Percentiles rank a stretch among this genome's conserved stretches.
phyloP scores from a whole-genome alignment of 805 yeast species.

The Cyberlindnera misumaiensis region DNA sequence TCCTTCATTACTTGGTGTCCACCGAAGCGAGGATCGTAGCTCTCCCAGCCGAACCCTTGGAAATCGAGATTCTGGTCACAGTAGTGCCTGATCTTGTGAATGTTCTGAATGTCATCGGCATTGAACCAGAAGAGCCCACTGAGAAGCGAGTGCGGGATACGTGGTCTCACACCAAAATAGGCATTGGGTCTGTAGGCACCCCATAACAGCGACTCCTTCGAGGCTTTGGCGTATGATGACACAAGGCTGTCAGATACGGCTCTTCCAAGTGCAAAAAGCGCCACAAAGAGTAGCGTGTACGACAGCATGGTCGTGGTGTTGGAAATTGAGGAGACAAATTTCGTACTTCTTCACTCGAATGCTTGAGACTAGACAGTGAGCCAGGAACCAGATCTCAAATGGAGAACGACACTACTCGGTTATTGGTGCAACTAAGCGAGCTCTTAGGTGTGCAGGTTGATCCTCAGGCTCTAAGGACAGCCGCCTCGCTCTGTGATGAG shows the following conservation, averaged over 20 bases:
- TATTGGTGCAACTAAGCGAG: neutral
- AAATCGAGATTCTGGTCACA: conserved; percentile 70
- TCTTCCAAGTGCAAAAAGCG: neutral
- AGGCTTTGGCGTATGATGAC: conserved; percentile 25
- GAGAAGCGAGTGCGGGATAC: conserved; percentile 61
- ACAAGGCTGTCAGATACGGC: conserved; percentile 3
- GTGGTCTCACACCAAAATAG: conserved; percentile 81
- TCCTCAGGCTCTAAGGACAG: too few relatives aligned
- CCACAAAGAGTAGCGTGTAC: neutral
- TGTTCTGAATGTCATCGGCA: conserved; percentile 46
- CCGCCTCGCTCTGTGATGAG: neutral
- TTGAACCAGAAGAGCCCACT: conserved; percentile 89
- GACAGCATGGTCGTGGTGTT: neutral
- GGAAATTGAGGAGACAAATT: neutral
- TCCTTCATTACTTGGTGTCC: conserved; percentile 77
- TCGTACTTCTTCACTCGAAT: neutral
- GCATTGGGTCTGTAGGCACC: conserved; percentile 88
- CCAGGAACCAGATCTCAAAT: neutral
- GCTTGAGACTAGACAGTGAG: neutral
- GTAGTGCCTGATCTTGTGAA: conserved; percentile 58
- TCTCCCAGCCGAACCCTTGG: conserved; percentile 76
- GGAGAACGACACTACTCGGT: neutral
- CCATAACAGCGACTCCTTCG: conserved; percentile 63
- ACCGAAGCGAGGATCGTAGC: conserved; percentile 81
- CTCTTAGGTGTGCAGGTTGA: neutral